Conservation (phyloP, 208 protist species). For the Porcisia deanei region DNA sequence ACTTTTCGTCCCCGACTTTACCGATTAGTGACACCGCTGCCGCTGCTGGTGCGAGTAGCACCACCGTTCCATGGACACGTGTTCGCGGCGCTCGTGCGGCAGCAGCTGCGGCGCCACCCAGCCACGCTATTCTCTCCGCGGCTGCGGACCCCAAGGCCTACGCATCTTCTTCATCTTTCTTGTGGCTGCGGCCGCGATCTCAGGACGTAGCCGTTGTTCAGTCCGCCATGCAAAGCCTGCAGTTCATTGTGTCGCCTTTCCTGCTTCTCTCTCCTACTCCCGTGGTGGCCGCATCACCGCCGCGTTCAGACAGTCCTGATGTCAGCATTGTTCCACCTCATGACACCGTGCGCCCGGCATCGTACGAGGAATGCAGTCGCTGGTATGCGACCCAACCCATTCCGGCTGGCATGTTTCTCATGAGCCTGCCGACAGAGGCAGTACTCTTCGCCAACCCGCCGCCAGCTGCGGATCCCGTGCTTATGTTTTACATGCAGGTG, state of each 20-base stretch:
- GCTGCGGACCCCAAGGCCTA: not conserved
- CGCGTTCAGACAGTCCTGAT: not conserved
- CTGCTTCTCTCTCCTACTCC: conserved; percentile 50
- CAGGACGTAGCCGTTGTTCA: conserved; percentile 60
- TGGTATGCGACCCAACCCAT: conserved; percentile 67
- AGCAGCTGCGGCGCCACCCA: not conserved
- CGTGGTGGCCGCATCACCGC: not conserved
- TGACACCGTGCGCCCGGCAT: conserved; percentile 11
- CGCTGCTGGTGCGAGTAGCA: not conserved
- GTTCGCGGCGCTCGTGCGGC: conserved; percentile 3
- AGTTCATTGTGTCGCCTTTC: conserved; percentile 65
- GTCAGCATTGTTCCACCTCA: not conserved
- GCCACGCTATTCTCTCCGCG: not conserved
- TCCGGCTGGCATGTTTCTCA: conserved; percentile 73
- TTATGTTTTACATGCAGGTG: conserved; percentile 72
- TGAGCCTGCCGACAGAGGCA: conserved; percentile 71
- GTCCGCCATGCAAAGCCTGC: conserved; percentile 37
- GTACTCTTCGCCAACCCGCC: conserved; percentile 72
- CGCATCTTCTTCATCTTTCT: conserved; percentile 5
- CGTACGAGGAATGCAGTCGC: conserved; percentile 39
- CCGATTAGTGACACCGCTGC: not conserved
- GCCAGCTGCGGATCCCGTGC: conserved; percentile 46
- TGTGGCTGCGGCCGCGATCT: conserved; percentile 37
- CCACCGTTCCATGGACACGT: conserved; percentile 18
- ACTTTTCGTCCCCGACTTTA: not conserved